Evolutionary conservation across 169 alveolate species (phyloP).

Genomic region (Cardiosporidium cionae): DNA sequence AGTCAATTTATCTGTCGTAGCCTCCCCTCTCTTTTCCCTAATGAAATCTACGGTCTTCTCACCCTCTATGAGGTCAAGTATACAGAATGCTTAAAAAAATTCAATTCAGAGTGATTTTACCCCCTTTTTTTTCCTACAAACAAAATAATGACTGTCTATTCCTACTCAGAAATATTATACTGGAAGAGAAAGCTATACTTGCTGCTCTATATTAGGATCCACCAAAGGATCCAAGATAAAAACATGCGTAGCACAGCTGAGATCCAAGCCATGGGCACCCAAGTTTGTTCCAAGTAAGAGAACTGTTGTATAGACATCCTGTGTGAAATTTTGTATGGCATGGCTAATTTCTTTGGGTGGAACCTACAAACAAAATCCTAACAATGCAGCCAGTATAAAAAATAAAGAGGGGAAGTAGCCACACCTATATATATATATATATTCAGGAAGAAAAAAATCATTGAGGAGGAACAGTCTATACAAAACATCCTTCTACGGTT

Average conservation of each 20-base stretch:
- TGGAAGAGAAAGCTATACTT: too few relatives aligned
- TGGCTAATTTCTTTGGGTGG: background rate
- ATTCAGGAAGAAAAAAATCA: background rate
- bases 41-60: too few relatives aligned
- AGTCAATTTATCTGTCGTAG: too few relatives aligned
- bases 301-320: conserved; percentile 5
- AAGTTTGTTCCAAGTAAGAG: conserved; percentile 16
- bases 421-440: background rate
- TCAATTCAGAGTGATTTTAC: too few relatives aligned
- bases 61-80: too few relatives aligned
- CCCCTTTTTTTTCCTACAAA: too few relatives aligned
- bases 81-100: too few relatives aligned
- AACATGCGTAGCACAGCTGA: conserved; percentile 29
- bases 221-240: conserved; percentile 30
- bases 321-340: conserved; percentile 9
- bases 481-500: background rate
- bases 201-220: conserved; percentile 29
- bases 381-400: too few relatives aligned
- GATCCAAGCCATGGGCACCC: conserved; percentile 33
- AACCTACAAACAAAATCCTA: too few relatives aligned
- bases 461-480: background rate
- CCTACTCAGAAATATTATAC: too few relatives aligned
- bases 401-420: background rate
- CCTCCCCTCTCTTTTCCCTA: too few relatives aligned
- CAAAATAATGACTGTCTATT: too few relatives aligned